Evolutionary conservation across 2,329 filamentous ascomycete genomes (phyloP), one percentile per base, ranked within the genome.

Genomic region (Fusarium multiceps): DNA sequence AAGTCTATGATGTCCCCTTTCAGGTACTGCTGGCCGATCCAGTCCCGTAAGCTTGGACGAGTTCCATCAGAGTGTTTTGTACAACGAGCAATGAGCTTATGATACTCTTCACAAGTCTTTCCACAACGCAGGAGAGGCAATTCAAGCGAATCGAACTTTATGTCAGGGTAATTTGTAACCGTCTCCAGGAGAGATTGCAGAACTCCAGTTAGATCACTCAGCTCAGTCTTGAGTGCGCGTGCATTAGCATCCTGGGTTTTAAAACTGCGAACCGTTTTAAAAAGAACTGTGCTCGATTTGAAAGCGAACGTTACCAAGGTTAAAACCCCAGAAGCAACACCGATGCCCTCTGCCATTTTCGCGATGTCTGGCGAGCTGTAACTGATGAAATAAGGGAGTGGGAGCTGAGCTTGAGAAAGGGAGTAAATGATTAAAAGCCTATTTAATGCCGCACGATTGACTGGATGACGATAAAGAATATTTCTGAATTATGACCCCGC

Each of bases 51-150:
- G 71, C 80, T 84, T 40, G 77, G 76, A 55, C 77, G 74, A 56
- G 66, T 74, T 51, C 70, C 72, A 40, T 67, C 72, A 23, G 81
- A 83, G 75, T 63, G 75, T 67, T 58, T 75, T 69, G 69, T 75
- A 81, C 75, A 79, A 77, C 41, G 74, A 32, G 53, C 82, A 72
- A 72, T 80, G 72, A 69, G 76, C 48, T 69, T 78, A 40, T 59
- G 68, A 69, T 84, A 84, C 28, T 83, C 81, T 64, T 79, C 75
- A 64, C 80, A 85, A 23, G 81, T 79, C 66, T 80, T 79, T n/a
- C 80, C 79, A 66, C 81, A 84, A 62, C 79, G 78, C 51, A 75
- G 72, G 37, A 85, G 69, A 56, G 82, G 82, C 59, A 82, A 42
- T 37, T 66, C 59, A 16, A 74, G 68, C 46, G 54, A 48, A 2